A percentile compares a stretch with the other conserved stretches of the same genome.
Conservation (phyloP, 805 yeast genomes). For the Wickerhamiella parazyma region DNA sequence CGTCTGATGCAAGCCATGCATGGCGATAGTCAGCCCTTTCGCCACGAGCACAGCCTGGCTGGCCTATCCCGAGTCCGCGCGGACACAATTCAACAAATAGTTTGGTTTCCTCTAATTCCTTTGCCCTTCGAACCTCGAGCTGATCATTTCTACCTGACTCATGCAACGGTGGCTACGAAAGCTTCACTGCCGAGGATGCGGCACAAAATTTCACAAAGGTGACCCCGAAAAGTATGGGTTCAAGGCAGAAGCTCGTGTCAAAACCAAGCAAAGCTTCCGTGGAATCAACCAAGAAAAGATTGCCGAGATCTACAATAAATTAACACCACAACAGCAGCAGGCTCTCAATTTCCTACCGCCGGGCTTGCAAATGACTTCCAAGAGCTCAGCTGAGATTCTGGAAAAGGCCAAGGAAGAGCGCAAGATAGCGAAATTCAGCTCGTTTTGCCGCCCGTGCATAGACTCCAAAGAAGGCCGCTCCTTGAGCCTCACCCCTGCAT, state of each 20-base stretch:
- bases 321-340: conserved; percentile 13
- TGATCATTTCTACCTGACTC: too few species aligned
- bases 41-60: too few species aligned
- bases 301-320: conserved; percentile 1
- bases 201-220: conserved; percentile 7
- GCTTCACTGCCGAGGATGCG: conserved; percentile 16
- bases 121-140: too few species aligned
- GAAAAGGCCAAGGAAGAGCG: conserved; percentile 1
- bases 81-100: too few species aligned
- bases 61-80: too few species aligned
- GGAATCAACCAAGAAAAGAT: not conserved
- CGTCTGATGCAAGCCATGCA: too few species aligned
- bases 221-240: conserved; percentile 6
- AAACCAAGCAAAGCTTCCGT: not conserved
- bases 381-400: not conserved
- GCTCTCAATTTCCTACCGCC: conserved; percentile 11
- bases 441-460: conserved; percentile 20
- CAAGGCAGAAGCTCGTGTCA: not conserved
- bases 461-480: conserved; percentile 11
- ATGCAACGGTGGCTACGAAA: not conserved
- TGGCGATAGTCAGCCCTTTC: too few species aligned
- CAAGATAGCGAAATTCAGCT: conserved; percentile 8
- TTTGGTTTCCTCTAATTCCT: too few species aligned
- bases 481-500: conserved; percentile 9
- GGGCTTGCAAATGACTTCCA: conserved; percentile 2